Conservation (phyloP, 2,329 filamentous ascomycete genomes). For the Pseudogymnoascus sp. region DNA sequence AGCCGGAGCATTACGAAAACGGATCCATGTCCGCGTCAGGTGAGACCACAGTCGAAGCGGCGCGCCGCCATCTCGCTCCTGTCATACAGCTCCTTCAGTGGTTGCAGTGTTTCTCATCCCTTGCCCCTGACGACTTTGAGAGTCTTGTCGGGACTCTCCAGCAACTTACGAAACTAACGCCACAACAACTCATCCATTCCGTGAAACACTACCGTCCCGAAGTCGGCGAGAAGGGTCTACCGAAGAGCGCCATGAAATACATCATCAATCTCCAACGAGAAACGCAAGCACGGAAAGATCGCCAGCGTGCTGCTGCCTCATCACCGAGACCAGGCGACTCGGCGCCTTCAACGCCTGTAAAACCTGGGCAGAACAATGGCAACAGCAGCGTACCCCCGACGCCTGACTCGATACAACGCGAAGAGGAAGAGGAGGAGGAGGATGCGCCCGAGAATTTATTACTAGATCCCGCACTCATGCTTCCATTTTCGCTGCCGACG, state of each 20-base stretch:
- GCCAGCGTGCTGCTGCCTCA: conserved; percentile 44
- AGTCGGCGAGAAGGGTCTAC: conserved; percentile 86
- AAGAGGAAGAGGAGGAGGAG: conserved; percentile 47
- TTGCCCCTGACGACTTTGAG: conserved; percentile 78
- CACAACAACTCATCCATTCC: conserved; percentile 84
- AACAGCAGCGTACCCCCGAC: conserved; percentile 40
- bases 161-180: conserved; percentile 76
- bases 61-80: conserved; percentile 77
- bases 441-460: conserved; percentile 70
- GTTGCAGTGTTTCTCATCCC: conserved; percentile 94
- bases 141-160: conserved; percentile 82
- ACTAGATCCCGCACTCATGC: conserved; percentile 81
- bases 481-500: conserved; percentile 91
- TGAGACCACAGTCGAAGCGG: conserved; percentile 79
- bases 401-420: conserved; percentile 22
- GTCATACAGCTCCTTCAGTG: conserved; percentile 93
- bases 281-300: conserved; percentile 52
- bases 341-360: conserved; percentile 41
- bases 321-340: conserved; percentile 32
- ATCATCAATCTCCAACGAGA: conserved; percentile 75
- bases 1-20: conserved; percentile 92
- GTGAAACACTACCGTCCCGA: conserved; percentile 91
- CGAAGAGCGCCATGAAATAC: conserved; percentile 83
- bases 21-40: conserved; percentile 80
- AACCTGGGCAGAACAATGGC: conserved; percentile 21